Evolutionary conservation across 495 filamentous ascomycete genomes (phyloP).

Genomic region (Penicillium odoratum): DNA sequence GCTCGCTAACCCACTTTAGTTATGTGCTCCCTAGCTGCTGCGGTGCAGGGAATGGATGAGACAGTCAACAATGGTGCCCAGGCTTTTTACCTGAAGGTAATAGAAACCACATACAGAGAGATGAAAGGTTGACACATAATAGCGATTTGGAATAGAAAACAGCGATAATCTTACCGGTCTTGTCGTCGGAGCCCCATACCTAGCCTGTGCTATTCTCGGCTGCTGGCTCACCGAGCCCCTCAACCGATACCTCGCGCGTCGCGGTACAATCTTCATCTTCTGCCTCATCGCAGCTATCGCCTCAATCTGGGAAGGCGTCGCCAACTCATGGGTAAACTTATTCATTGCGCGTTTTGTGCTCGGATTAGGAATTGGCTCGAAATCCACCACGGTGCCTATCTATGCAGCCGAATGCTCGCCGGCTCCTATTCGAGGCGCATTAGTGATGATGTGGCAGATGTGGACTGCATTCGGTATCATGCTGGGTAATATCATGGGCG

Average conservation of each 20-base stretch:
- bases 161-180: constrained; percentile 42
- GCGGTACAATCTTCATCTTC: constrained; percentile 59
- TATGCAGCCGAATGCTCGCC: constrained; percentile 60
- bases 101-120: not conserved
- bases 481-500: constrained; percentile 70
- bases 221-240: constrained; percentile 58
- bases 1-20: constrained; percentile 11
- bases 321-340: constrained; percentile 52
- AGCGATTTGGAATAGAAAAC: constrained; percentile 37
- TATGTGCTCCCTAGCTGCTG: constrained; percentile 51
- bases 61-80: constrained; percentile 80
- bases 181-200: constrained; percentile 48
- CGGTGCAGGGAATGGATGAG: constrained; percentile 69
- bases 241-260: constrained; percentile 54
- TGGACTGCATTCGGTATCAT: constrained; percentile 80
- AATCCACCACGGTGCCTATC: constrained; percentile 58
- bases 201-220: constrained; percentile 45
- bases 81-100: constrained; percentile 56
- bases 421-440: constrained; percentile 55
- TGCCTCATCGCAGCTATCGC: constrained; percentile 49
- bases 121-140: not conserved
- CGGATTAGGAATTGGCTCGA: constrained; percentile 61
- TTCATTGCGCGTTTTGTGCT: constrained; percentile 60
- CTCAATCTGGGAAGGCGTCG: constrained; percentile 50
- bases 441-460: constrained; percentile 67